Conservation (phyloP, 371 early-diverging fungal species). For the Lichtheimia corymbifera region DNA sequence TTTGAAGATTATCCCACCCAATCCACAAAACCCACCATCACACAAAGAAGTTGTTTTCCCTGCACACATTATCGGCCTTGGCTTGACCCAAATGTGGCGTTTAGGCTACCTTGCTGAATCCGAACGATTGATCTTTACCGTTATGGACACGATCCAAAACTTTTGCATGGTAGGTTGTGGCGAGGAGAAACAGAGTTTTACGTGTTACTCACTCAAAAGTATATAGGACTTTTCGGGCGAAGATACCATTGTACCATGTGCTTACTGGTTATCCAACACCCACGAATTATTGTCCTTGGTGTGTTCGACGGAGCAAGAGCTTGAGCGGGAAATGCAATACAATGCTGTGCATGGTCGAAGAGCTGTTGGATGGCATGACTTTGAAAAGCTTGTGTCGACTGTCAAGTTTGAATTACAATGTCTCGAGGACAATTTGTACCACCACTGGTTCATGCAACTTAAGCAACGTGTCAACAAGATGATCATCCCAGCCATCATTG, state of each 20-base stretch:
- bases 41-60: constrained; percentile 92
- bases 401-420: constrained; percentile 71
- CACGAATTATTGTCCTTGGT: constrained; percentile 83
- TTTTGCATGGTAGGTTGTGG: constrained; percentile 57
- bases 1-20: constrained; percentile 86
- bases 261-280: constrained; percentile 95
- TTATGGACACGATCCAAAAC: constrained; percentile 85
- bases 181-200: constrained; percentile 16
- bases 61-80: constrained; percentile 86
- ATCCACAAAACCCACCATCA: constrained; percentile 77
- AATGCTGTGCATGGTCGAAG: constrained; percentile 44
- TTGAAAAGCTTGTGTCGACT: constrained; percentile 64
- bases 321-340: constrained; percentile 49
- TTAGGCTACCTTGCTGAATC: constrained; percentile 81
- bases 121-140: constrained; percentile 78
- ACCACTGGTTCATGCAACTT: constrained; percentile 90
- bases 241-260: constrained; percentile 64
- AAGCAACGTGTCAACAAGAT: constrained; percentile 92
- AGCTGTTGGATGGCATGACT: constrained; percentile 56
- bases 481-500: constrained; percentile 93
- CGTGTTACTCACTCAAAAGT: neutral
- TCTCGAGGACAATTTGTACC: constrained; percentile 68
- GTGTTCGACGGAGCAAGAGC: constrained; percentile 45
- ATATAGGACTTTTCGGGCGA: constrained; percentile 44
- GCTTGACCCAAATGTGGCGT: constrained; percentile 87